Base-by-base conservation (phyloP, 2,329 filamentous ascomycete genomes). In the Graphilbum sp. region DNA sequence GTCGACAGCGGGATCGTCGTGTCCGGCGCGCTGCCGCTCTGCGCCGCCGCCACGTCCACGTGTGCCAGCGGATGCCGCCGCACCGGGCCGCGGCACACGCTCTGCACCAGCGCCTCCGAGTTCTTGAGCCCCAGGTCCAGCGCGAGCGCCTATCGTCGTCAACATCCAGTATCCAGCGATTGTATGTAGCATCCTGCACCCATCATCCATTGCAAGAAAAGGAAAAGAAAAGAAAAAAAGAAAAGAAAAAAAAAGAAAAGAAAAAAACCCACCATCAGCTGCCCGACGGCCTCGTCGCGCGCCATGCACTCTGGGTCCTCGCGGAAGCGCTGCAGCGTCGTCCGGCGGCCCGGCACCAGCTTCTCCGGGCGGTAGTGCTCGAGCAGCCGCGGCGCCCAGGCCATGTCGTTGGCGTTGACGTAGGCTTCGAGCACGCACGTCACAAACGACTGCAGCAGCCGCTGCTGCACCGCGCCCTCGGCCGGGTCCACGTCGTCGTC, bases 371-470 rank as follows among this genome's bases (percentile, higher is more conserved):
- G 64, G 45, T 76, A 72, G 42, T 69, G 75, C 55, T 88, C 82
- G 44, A 81, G 64, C 40, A 86, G 54, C 36, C 82, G 61, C 13
- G 69, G 59, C 2, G 74, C 66, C 75, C 74, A 79, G 34, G 70
- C 66, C 53, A 79, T 54, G 19, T 62, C 60, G 46, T 75, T 69
- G 7, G 58, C 61, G 46, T 75, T 74, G 43, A 83, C 67, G 46
- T 84, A 88, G 34, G 78, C 70, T 52, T 87, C 81, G 11, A 87
- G 58, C 16, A 87, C 60, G 51, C 82, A 80, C 0, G 79, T 84
- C n/a, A 84, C 65, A 53, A 90, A 87, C 2, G 77, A 75, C 50
- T 84, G 77, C 19, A 88, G 57, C 15, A 88, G 60, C 41, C 69
- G 72, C 27, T 63, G 63, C 49, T 79, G 72, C 43, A 86, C 60